Percentiles rank a stretch among this genome's conserved stretches.
These are phyloP conservation scores for Fomitopsis pulvina DNA, from an alignment of 768 basidiomycete species.

Conservation along the genomic window DNA sequence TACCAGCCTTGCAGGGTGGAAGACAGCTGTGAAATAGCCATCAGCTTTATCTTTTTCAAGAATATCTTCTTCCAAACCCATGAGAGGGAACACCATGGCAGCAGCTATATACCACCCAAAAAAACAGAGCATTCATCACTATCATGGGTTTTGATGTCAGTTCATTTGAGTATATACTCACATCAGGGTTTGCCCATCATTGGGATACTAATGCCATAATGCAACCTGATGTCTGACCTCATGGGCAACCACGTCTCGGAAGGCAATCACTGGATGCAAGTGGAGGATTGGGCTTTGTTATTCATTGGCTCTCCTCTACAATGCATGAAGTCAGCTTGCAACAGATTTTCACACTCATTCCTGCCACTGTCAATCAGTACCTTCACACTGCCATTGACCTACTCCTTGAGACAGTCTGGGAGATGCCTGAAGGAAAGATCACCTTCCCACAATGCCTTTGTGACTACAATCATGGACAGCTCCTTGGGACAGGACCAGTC, in stretches of 20 bases:
- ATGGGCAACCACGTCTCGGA: constrained; percentile 20
- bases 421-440: constrained; percentile 25
- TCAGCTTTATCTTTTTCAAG: too few relatives aligned
- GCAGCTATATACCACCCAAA: constrained; percentile 21
- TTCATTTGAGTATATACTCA: constrained; percentile 30
- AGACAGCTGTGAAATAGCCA: too few relatives aligned
- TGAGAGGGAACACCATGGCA: constrained; percentile 40
- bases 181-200: constrained; percentile 22
- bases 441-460: too few relatives aligned
- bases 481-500: too few relatives aligned
- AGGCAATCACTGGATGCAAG: constrained; percentile 28
- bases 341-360: constrained; percentile 37
- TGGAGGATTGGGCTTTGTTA: constrained; percentile 34
- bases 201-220: constrained; percentile 23
- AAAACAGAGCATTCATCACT: constrained; percentile 36
- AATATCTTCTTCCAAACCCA: too few relatives aligned
- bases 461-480: too few relatives aligned
- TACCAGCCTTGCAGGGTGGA: too few relatives aligned
- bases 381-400: constrained; percentile 27
- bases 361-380: constrained; percentile 30
- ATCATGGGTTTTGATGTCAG: constrained; percentile 27
- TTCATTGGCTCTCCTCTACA: constrained; percentile 36
- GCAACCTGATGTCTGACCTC: constrained; percentile 18
- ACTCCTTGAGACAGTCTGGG: constrained; percentile 23
- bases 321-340: constrained; percentile 33